Evolutionary conservation across 345 rosid genomes (phyloP), one percentile per base, ranked within the genome.

Genomic region (Sonneratia caseolaris): DNA sequence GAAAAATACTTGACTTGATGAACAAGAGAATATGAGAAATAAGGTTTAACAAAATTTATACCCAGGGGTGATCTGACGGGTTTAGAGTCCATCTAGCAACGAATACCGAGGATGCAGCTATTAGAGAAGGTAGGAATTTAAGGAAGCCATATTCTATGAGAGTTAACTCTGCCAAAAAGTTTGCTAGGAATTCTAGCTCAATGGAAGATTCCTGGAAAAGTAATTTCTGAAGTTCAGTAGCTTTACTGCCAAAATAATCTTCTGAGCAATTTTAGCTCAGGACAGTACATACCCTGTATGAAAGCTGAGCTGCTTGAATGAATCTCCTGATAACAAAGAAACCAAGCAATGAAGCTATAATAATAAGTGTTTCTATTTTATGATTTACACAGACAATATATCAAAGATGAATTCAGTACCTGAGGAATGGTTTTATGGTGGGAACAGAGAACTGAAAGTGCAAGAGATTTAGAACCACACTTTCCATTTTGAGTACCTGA

Each of bases 91-190:
- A 92, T 82, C 84, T 78, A 57, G 99, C 97, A 35, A 94, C 84
- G 80, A 94, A 87, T 69, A 94, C 95, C 24, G 97, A 90, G 72
- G 99, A 90, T 37, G 99, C 99, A 48, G 99, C 99, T 69, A 83
- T 67, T 32, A 84, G 76, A 36, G 99, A 94, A 64, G 99, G 99
- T 49, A 86, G 75, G 80, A 84, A 86, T 85, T 82, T 85, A 24
- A 88, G 82, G 85, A 92, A 90, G 77, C 73, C 81, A 74, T 92
- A 92, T 57, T 92, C 96, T 43, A 84, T 45, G n/a, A 92, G 96
- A 56, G 90, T 88, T 79, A 92, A 66, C 80, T 92, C 97, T 9
- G 97, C 95, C 36, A 94, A 78, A 79, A 86, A 94, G 81, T 91
- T 91, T 71, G 97, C 93, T 81, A 90, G 76, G 72, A 79, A 87